Evolutionary conservation across 768 basidiomycete genomes (phyloP).

Genomic region (Lactarius tabidus): DNA sequence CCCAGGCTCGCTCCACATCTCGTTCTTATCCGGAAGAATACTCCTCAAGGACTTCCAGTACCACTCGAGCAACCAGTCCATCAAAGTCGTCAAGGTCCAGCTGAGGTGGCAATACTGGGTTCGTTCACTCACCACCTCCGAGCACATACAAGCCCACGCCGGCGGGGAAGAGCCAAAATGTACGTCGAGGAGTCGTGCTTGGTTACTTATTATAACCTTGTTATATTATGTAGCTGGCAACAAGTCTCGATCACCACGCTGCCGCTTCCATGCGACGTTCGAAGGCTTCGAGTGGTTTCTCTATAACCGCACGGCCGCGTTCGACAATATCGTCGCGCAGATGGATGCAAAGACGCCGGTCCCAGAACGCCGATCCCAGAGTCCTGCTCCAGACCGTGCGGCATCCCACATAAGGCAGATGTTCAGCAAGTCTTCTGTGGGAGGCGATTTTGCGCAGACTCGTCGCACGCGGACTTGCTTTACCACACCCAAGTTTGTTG

Average conservation of each 20-base stretch:
- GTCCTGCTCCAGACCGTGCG: slow-evolving; percentile 23
- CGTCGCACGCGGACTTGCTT: slow-evolving; percentile 5
- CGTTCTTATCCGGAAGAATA: slow-evolving; percentile 80
- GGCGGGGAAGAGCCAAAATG: slow-evolving; percentile 47
- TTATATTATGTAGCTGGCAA: slow-evolving; percentile 27
- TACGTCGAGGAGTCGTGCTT: slow-evolving; percentile 34
- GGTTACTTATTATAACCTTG: slow-evolving; percentile 21
- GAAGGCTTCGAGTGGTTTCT: slow-evolving; percentile 92
- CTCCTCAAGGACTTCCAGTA: slow-evolving; percentile 85
- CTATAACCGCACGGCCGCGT: slow-evolving; percentile 86
- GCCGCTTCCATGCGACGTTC: slow-evolving; percentile 74
- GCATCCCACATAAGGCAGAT: slow-evolving; percentile 30
- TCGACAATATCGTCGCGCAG: slow-evolving; percentile 79
- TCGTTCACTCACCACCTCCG: slow-evolving; percentile 69
- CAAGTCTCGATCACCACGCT: slow-evolving; percentile 44
- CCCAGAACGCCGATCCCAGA: slow-evolving; percentile 21
- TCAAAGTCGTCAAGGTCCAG: slow-evolving; percentile 78
- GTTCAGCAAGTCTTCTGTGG: slow-evolving; percentile 30
- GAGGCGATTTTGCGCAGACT: slow-evolving; percentile 20
- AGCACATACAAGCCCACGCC: slow-evolving; percentile 50
- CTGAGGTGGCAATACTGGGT: slow-evolving; percentile 96
- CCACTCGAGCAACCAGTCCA: slow-evolving; percentile 88
- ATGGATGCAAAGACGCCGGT: slow-evolving; percentile 46
- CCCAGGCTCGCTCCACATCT: slow-evolving; percentile 87
- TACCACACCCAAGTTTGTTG: slow-evolving; percentile 34